Base-by-base conservation (phyloP, 2,329 filamentous ascomycete genomes). In the Arthrinium puccinioides region DNA sequence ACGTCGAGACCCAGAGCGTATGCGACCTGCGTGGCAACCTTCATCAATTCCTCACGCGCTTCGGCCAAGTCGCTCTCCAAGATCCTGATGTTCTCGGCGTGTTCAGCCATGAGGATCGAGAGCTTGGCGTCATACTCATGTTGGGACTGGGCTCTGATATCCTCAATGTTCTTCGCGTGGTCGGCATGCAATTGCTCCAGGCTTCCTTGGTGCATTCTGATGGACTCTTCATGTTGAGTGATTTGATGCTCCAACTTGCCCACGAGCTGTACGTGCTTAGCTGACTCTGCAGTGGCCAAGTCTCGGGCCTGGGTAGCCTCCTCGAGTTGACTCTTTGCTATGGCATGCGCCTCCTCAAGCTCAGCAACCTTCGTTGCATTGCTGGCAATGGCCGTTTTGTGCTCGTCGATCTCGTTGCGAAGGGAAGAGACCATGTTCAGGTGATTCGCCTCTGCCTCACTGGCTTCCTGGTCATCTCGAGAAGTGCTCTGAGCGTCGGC, bases 401-500 rank as follows among this genome's bases (percentile, higher is more conserved):
- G 88, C 54, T 87, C 80, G 36, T 89, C 79, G 37, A 96, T 82
- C 55, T 94, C 82, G 41, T 64, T 71, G 44, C 84, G 83, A 28
- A 96, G 62, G 30, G 68, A 69, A 24, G 69, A 64, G 23, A 85
- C 64, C 32, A 81, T 63, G 24, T 74, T 68, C 40, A 81, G 65
- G 43, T 86, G 78, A 53, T 74, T 71, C 27, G 60, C 59, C 24
- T 72, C 62, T 3, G 59, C 64, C 42, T 77, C 72, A 38, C 59
- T 61, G 21, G 71, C 63, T 18, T 74, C 57, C 2, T 65, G 61
- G 6, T 61, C 61, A 11, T 58, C 60, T 23, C 56, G 53, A 8
- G 57, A 52, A 38, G 63, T 56, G 11, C 67, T 60, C 36, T 65
- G 62, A 9, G 69, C 63, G 15, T 66, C 57, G 9, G 58, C 53